Conservation (phyloP, 768 basidiomycete species). For the Agaricus blazei region DNA sequence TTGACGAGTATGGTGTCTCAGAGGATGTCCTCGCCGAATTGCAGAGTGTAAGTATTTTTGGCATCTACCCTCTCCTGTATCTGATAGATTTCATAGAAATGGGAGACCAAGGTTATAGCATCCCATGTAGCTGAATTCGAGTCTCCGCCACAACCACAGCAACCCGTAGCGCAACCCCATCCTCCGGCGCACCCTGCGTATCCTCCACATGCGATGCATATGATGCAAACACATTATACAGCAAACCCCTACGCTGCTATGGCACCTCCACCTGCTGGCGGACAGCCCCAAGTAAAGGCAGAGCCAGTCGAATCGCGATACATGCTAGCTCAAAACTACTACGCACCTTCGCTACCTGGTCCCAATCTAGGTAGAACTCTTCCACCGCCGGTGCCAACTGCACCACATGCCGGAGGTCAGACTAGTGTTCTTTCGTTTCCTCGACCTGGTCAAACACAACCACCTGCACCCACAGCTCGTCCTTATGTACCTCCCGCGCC, state of each 20-base stretch:
- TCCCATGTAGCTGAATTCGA: constrained; percentile 95
- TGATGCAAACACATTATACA: constrained; percentile 50
- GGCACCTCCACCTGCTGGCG: constrained; percentile 30
- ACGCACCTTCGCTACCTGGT: constrained; percentile 55
- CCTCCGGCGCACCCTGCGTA: constrained; percentile 46
- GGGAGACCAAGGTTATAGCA: constrained; percentile 92
- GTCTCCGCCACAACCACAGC: constrained; percentile 32
- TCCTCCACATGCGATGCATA: constrained; percentile 58
- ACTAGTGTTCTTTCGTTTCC: constrained; percentile 55
- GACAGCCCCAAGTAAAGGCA: constrained; percentile 56
- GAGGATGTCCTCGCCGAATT: constrained; percentile 87
- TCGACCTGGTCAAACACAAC: constrained; percentile 24
- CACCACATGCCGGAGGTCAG: constrained; percentile 53
- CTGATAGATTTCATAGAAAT: constrained; percentile 58
- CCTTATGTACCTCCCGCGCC: constrained; percentile 9
- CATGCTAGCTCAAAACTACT: constrained; percentile 38
- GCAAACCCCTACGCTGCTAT: constrained; percentile 48
- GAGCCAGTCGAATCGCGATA: constrained; percentile 71
- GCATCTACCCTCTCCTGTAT: constrained; percentile 8
- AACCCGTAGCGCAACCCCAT: constrained; percentile 36
- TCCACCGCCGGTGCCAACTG: constrained; percentile 32
- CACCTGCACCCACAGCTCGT: constrained; percentile 10
- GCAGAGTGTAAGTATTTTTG: constrained; percentile 66
- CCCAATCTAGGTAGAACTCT: constrained; percentile 55
- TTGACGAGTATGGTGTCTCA: constrained; percentile 93